Evolutionary conservation across 2,329 filamentous ascomycete genomes (phyloP), one percentile per base, ranked within the genome.

Genomic region (Colletotrichum tofieldiae): DNA sequence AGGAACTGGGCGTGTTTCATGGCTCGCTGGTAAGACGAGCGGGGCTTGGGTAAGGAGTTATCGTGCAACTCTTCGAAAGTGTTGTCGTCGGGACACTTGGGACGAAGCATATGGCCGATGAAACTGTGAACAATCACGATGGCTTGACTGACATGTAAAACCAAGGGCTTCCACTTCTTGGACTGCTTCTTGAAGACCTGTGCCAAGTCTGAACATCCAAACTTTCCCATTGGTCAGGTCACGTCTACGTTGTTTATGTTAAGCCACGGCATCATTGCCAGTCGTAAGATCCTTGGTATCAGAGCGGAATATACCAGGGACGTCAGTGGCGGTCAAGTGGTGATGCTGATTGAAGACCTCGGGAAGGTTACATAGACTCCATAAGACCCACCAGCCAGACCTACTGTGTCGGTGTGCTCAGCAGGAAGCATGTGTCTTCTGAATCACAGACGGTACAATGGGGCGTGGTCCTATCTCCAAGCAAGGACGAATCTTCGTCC

Each of bases 171-270:
- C 90, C 90, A 92, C 20, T 88, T 89, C 16, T 75, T 73, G 0
- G 89, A 85, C 68, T 92, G 89, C 43, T 86, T 84, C 37, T 84
- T 84, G 78, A 92, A 90, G 0, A 83, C 79, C 0, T 77, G 80
- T 0, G 83, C 78, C 0, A 91, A 76, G 18, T 90, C 72, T 0
- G 79, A 74, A 0, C 80, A 78, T 14, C 80, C 77, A 47, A 85
- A 85, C 83, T 82, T 35, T 51, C 67, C 1, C 8, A 29, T 12
- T n/a, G 18, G 18, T 45, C 3, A 20, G 26, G 5, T 56, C 32
- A 23, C 1, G 23, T 7, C 14, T 3, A 16, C 14, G 20, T 5
- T 35, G 5, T n/a, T 26, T 6, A 6, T 66, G 51, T 29, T 56
- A 23, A 1, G 3, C 11, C 2, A 23, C 26, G 2, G 32, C n/a